Evolutionary conservation across 2,329 filamentous ascomycete species (phyloP), one percentile per base, ranked within the genome.

Genomic region (Fusarium robinianum): DNA sequence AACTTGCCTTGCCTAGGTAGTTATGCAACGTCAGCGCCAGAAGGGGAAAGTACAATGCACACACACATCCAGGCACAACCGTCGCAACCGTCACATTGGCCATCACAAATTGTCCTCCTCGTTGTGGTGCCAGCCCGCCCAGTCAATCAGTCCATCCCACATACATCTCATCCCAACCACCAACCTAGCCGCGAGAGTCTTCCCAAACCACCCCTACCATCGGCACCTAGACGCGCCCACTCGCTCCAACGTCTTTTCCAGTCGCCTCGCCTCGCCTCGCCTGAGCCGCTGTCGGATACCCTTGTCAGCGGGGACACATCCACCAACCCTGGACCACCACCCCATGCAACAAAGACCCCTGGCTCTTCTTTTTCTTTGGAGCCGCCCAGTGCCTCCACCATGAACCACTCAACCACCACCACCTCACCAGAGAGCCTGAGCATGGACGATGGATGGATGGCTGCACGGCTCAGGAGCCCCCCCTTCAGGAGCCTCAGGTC

Each of bases 391-490:
- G n/a, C n/a, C n/a, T 43, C 38, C 29, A 44, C 41, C 37, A 44
- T 33, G 39, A 58, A 53, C 56, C 51, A 46, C 42, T 43, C 32
- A 38, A 31, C 41, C 47, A 54, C 51, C 55, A 59, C 53, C 51
- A 54, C 47, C 47, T 58, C 55, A 57, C 49, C 57, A 46, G 49
- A 55, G 45, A 52, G 54, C 53, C 55, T 60, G 42, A 51, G 54
- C 53, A 32, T 60, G 42, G 53, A 56, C 53, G 34, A 35, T 36
- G 24, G 40, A 47, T 38, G 46, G 50, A 50, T 45, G 46, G 35
- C 49, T 51, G 54, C 40, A 56, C 46, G 46, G 34, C 45, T 48
- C 40, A 44, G 43, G 48, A 51, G 48, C 48, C 30, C 34, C n/a
- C n/a, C n/a, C 34, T 37, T 49, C 37, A 38, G 26, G 45, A 45